Conservation (phyloP, 2,329 filamentous ascomycete species). For the Fusarium verticillioides region DNA sequence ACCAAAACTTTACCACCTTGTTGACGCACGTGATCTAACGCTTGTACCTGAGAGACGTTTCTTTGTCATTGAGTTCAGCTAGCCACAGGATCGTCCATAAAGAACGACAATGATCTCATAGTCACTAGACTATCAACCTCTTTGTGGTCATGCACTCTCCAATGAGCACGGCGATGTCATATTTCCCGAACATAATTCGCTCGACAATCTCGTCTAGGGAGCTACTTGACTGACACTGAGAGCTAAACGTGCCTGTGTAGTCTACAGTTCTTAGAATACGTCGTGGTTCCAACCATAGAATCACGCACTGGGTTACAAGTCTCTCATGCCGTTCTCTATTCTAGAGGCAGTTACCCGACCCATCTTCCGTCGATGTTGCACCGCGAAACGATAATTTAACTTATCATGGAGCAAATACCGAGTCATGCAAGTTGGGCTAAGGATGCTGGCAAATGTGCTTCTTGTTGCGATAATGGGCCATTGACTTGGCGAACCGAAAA, state of each 20-base stretch:
- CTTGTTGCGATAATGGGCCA: not conserved
- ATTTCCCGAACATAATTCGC: not conserved
- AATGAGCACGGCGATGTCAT: constrained; percentile 5
- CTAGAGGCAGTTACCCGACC: not conserved
- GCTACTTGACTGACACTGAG: not conserved
- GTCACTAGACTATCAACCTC: not conserved
- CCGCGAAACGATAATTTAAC: constrained; percentile 13
- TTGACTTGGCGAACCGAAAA: not conserved
- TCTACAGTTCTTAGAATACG: not conserved
- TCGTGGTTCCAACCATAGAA: not conserved
- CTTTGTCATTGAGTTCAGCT: constrained; percentile 13
- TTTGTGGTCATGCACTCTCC: not conserved
- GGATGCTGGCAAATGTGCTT: constrained; percentile 11
- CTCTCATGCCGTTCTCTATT: not conserved
- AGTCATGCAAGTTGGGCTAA: constrained; percentile 27
- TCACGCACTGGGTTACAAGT: not conserved
- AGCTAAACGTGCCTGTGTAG: not conserved
- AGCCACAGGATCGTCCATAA: not conserved
- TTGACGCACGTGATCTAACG: not conserved
- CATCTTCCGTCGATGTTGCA: not conserved
- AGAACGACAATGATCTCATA: not conserved
- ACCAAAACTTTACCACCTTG: not conserved
- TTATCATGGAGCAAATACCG: constrained; percentile 32
- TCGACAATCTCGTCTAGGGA: not conserved
- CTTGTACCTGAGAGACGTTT: not conserved